Evolutionary conservation across 306 rosid species (phyloP), one percentile per base, ranked within the genome.

Genomic region (Vigna angularis): DNA sequence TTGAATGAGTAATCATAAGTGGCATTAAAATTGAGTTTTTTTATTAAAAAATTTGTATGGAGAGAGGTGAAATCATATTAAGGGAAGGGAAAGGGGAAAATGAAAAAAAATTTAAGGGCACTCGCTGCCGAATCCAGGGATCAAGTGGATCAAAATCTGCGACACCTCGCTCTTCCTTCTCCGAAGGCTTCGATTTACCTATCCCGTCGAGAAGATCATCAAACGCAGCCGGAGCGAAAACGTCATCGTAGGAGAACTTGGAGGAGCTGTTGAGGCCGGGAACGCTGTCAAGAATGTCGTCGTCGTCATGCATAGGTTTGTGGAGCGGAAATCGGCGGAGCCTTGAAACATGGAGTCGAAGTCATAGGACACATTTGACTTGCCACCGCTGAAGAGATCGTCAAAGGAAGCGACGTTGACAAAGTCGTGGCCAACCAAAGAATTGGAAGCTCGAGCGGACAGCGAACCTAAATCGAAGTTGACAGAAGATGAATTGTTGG

Each of bases 171-270:
- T 78, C 90, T 16, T 67, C 77, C 82, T 83, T 88, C 38, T 76
- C 93, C 76, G 83, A 38, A 77, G 78, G 74, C 83, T 87, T 87
- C 7, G 87, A 52, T 83, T 85, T 86, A 18, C 91, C 88, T 73
- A 95, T 89, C 11, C 96, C 91, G 1, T 87, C 97, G 11, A 91
- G 94, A 78, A 95, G 90, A 75, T 91, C 96, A 59, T 95, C 99
- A 45, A 95, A 86, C n/a, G 89, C 90, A 24, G 86, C 79, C 24
- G 87, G 74, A 9, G 88, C 63, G 66, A 93, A 93, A 84, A 93
- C 90, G 69, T 87, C 72, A 2, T 79, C 94, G 72, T 86, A 81
- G 55, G 84, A 81, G 13, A 80, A 84, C 76, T 84, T 85, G 7
- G 89, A 22, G 30, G 97, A 76, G 86, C 83, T 89, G 73, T 78